Evolutionary conservation across 768 basidiomycete species (phyloP), one percentile per base, ranked within the genome.

Genomic region (Tricholoma furcatifolium): DNA sequence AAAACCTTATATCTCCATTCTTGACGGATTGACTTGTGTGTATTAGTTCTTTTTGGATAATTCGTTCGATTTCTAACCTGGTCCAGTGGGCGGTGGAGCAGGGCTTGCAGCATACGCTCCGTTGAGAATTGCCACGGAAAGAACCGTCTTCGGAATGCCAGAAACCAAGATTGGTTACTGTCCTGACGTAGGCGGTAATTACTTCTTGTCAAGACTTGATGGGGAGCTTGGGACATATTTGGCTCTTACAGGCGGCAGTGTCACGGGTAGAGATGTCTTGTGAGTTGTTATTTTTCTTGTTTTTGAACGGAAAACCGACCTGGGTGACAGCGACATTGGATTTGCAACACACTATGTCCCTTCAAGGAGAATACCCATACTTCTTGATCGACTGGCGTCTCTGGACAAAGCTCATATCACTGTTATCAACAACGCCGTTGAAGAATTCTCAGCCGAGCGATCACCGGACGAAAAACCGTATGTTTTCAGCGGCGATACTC

Each of bases 181-280:
- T 58, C 95, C 96, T 24, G 96, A 99, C 69, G 95, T 99, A 21
- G 97, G 97, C 17, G 88, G 87, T 24, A 93, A 83, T 61, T 91
- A 83, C 72, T 95, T 93, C 74, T 74, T 99, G 45, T 86, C 93
- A 34, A 82, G 87, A 58, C 71, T 98, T 55, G 97, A 99, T 64
- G 97, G 97, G 10, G 77, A 93, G 59, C 64, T 98, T 41, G 97
- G 97, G 38, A 88, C 93, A n/a, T 99, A 96, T 73, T 82, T 98
- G 39, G 92, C 85, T 10, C 71, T 99, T 59, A 98, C 95, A 8
- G 84, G 86, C 6, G 80, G 85, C 42, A 73, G 74, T 0, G 52
- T 98, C 49, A 74, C 64, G 36, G 97, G 96, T 5, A 81, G 93
- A 59, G 88, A 84, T 8, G 91, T 89, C 43, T 96, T 91, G 93